phyloP scores from a whole-genome alignment of 352 stramenopile genomes.

The Globisporangium yorkense region DNA sequence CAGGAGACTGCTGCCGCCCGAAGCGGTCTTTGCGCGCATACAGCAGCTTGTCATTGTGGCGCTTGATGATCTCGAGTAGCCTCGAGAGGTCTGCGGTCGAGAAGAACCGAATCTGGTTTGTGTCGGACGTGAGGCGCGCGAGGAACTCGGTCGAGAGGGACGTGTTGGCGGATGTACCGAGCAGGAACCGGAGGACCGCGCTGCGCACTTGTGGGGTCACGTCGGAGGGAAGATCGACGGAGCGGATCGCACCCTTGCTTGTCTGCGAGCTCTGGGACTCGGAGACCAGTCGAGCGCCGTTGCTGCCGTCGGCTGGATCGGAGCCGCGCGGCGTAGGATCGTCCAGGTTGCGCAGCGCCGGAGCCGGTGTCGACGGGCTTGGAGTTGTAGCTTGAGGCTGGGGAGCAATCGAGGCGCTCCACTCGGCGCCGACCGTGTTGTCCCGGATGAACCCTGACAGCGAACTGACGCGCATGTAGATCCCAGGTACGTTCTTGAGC shows the following conservation, averaged over 20 bases:
- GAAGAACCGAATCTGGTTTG: slow-evolving; percentile 8
- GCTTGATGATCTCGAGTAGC: slow-evolving; percentile 7
- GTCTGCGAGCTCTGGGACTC: background rate
- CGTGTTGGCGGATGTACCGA: background rate
- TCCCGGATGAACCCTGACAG: slow-evolving; percentile 22
- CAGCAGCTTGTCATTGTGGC: slow-evolving; percentile 5
- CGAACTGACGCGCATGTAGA: slow-evolving; percentile 29
- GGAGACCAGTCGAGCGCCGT: background rate
- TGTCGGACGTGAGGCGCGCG: background rate
- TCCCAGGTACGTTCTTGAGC: slow-evolving; percentile 20
- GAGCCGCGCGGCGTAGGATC: background rate
- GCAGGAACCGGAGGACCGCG: slow-evolving; percentile 6
- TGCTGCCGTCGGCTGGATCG: background rate
- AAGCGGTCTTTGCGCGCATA: slow-evolving; percentile 11
- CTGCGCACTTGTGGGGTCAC: slow-evolving; percentile 1
- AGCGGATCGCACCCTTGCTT: background rate
- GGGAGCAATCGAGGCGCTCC: background rate
- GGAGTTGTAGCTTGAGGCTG: background rate
- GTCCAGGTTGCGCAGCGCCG: slow-evolving; percentile 2
- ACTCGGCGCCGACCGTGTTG: slow-evolving; percentile 13
- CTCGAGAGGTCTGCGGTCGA: slow-evolving; percentile 4
- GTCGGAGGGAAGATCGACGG: background rate
- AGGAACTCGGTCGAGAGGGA: slow-evolving; percentile 1
- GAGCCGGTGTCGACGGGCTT: background rate
- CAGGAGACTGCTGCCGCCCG: background rate